Base-by-base conservation (phyloP, 768 basidiomycete genomes). In the Termitomyces sp. region DNA sequence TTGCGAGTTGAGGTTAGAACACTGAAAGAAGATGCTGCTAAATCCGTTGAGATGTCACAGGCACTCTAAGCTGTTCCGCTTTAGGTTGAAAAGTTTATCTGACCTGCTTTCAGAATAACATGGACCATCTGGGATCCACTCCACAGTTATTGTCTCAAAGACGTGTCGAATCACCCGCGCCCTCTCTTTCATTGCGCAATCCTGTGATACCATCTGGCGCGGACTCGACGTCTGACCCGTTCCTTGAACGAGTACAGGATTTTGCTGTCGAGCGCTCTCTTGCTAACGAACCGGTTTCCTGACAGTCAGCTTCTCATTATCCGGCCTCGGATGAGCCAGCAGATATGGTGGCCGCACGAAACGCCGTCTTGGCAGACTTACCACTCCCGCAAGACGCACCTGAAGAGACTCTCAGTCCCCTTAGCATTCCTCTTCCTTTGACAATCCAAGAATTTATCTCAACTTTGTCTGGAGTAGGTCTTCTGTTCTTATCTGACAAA, bases 401-500 rank as follows among this genome's bases (percentile, higher is more conserved):
- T 0, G 81, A 84, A 37, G 85, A 87, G 52, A 80, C 80, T 1
- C 74, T 92, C 46, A 84, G 79, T 51, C 90, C 90, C 0, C 85
- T 92, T 55, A 60, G 83, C 49, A 81, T 92, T 29, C 88, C 87
- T 7, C 59, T 82, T 8, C 76, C 85, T 8, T 76, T 83, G 60
- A 85, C 83, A 16, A 67, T 92, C 13, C 83, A 88, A 46, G 90
- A 91, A 57, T 90, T 90, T 61, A 72, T 90, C 4, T 76, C 75
- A 18, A 81, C 78, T 56, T 74, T 78, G 13, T 75, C 82, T 12
- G 80, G 81, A 29, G 88, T 89, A 72, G 62, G 41, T 58, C 18
- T 55, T 22, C 49, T 26, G 43, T 27, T 36, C 54, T 54, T 43
- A 50, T 20, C 10, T 18, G 52, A 29, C 26, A 37, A 53, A 29